Evolutionary conservation across 306 rosid species (phyloP), one percentile per base, ranked within the genome.

Genomic region (Senna siamea): DNA sequence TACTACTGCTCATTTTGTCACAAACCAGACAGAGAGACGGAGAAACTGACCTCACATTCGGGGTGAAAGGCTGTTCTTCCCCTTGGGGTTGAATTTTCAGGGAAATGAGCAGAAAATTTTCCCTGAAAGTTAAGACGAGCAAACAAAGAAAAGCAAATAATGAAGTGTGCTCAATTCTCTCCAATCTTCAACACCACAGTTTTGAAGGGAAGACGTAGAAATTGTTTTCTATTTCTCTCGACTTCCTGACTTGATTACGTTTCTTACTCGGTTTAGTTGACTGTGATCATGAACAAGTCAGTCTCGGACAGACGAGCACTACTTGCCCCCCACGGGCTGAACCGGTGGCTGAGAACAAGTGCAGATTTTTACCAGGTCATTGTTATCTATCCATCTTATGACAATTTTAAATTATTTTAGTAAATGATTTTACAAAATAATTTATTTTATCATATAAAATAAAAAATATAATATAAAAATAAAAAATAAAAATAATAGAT

Each of bases 21-120:
- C 37, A 60, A 54, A 60, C 66, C 54, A 52, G 55, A 44, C 37
- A 50, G 79, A 57, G 37, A 71, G 73, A 76, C 59, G 43, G 66
- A 73, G 69, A 35, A 34, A 55, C 69, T 12, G 66, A 83, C 89
- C 85, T 76, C 83, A 73, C 58, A 10, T 73, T 7, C 14, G 53
- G 46, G 55, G 73, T 57, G 72, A 74, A 65, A 22, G 14, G 28
- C 14, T 26, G 30, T 26, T 54, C 17, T 11, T 46, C 28, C 38
- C 30, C 61, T 41, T 71, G 34, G 14, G 65, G 61, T 43, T 15
- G 78, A 40, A 57, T 57, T 44, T 46, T 53, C 66, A 8, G 20
- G 41, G 59, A 73, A 74, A 43, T 2, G 28, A 57, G 64, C 55
- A 60, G 65, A 48, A 47, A 44, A 62, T 26, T 56, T 70, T 65